These are phyloP conservation scores for Hypocreales sp. DNA, from an alignment of 2,329 filamentous ascomycete species.

Conservation along the genomic window DNA sequence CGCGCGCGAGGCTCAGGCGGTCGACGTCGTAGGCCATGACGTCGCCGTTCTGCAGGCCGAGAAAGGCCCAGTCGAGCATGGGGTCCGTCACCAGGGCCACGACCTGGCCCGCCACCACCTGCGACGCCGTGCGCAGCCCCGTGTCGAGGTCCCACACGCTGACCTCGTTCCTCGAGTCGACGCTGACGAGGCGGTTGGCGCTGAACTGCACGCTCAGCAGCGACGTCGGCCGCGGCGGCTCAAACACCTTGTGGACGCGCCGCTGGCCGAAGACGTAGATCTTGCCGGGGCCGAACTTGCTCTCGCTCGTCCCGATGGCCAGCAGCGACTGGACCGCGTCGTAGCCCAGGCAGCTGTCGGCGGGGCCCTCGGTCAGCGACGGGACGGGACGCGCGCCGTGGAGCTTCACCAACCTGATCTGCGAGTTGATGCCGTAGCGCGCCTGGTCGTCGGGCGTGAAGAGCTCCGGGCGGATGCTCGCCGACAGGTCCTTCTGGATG, in stretches of 20 bases:
- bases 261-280: constrained; percentile 80
- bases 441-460: constrained; percentile 75
- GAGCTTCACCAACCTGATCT: too few relatives aligned
- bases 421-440: constrained; percentile 69
- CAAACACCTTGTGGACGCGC: constrained; percentile 62
- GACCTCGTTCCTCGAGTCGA: constrained; percentile 78
- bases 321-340: constrained; percentile 89
- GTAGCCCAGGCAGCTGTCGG: constrained; percentile 60
- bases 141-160: constrained; percentile 67
- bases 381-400: too few relatives aligned
- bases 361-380: too few relatives aligned
- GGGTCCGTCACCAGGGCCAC: constrained; percentile 68
- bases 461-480: constrained; percentile 58
- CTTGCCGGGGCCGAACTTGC: constrained; percentile 69
- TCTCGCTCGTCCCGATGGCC: constrained; percentile 80
- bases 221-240: constrained; percentile 55
- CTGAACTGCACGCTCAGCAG: constrained; percentile 71
- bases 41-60: constrained; percentile 72
- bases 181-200: constrained; percentile 67
- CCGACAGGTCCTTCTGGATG: constrained; percentile 80
- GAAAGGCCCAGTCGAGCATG: constrained; percentile 81
- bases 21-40: constrained; percentile 90
- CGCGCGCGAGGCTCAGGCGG: constrained; percentile 49
- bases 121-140: constrained; percentile 48
- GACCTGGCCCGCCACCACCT: constrained; percentile 64